Evolutionary conservation across 495 filamentous ascomycete species (phyloP).

Genomic region (Penicillium coprophilum): DNA sequence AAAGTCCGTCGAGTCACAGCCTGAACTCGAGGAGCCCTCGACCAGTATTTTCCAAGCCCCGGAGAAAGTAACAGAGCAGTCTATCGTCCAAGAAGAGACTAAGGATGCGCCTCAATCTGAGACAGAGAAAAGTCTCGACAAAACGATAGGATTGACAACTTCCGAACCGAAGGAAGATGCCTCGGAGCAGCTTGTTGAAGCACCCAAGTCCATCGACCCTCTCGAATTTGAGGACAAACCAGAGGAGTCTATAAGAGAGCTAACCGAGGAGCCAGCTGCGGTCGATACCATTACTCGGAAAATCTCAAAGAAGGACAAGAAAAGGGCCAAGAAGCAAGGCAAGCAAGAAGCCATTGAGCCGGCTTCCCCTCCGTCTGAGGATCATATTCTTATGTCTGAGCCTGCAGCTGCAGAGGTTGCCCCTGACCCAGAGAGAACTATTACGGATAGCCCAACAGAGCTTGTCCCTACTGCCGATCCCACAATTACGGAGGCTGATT

Average conservation of each 20-base stretch:
- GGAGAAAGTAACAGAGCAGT: background rate
- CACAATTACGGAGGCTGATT: background rate
- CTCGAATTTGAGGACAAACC: background rate
- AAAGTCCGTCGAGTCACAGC: conserved; percentile 17
- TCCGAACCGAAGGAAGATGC: background rate
- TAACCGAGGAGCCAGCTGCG: conserved; percentile 3
- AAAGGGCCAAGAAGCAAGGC: conserved; percentile 40
- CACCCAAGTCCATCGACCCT: background rate
- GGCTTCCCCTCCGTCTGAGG: background rate
- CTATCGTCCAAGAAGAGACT: background rate
- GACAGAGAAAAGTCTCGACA: background rate
- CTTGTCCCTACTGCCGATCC: background rate
- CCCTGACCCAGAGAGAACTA: background rate
- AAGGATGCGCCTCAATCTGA: background rate
- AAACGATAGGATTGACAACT: background rate
- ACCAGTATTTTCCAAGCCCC: background rate
- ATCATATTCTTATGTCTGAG: background rate
- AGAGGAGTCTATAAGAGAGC: background rate
- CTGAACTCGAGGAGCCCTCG: conserved; percentile 5
- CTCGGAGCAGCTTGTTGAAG: background rate
- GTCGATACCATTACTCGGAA: conserved; percentile 24
- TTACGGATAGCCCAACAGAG: background rate
- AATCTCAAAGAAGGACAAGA: conserved; percentile 44
- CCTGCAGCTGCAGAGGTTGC: conserved; percentile 1
- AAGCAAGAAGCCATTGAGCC: conserved; percentile 15